Percentiles rank a stretch among this genome's conserved stretches.
Conservation (phyloP, 129 eudicot genomes). For the Chrysanthemum makinoi region DNA sequence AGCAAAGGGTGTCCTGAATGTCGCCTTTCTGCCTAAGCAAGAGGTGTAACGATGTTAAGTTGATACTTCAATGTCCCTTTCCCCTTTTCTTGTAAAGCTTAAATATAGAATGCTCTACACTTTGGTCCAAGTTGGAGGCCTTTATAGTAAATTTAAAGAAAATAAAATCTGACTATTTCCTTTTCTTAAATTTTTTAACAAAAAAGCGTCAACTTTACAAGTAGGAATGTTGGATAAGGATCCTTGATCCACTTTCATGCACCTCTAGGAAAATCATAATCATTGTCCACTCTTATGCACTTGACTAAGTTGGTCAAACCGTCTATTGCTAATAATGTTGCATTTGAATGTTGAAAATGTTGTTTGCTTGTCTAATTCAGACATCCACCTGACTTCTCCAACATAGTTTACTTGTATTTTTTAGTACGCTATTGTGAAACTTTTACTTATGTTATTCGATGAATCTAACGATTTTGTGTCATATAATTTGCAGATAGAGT, state of each 20-base stretch:
- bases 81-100: conserved; percentile 26
- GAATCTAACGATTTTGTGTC: neutral
- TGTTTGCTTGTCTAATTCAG: neutral
- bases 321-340: neutral
- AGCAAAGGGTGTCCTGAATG: neutral
- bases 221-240: conserved; percentile 20
- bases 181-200: conserved; percentile 17
- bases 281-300: neutral
- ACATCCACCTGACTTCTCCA: neutral
- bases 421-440: neutral
- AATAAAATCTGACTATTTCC: conserved; percentile 7
- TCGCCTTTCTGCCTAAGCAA: conserved; percentile 22
- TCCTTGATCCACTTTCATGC: conserved; percentile 13
- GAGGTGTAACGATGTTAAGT: conserved; percentile 29
- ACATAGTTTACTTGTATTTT: neutral
- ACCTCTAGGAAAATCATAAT: neutral
- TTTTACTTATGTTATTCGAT: neutral
- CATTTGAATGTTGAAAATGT: neutral
- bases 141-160: neutral
- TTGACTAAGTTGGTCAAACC: neutral
- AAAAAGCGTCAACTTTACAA: conserved; percentile 5
- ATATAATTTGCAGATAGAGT: conserved; percentile 15
- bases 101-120: conserved; percentile 11
- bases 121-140: conserved; percentile 26
- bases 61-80: conserved; percentile 17